Evolutionary conservation across 192 early-diverging fungal species (phyloP), one percentile per base, ranked within the genome.

Genomic region (Backusella mclennaniae): DNA sequence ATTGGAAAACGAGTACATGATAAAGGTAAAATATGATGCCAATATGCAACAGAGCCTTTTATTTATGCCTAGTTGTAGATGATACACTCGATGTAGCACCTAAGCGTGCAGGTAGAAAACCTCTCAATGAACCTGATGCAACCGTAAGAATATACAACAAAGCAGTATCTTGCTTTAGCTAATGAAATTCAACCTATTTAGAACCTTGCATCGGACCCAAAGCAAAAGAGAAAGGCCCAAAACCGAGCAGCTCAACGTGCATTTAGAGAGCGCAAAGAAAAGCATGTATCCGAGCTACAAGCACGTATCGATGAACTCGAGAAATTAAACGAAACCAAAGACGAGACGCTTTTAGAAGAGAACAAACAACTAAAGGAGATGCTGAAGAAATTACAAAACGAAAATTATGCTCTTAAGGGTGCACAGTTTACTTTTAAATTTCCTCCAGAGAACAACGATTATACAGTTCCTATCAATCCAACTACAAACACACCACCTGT

Each of bases 201-300:
- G 68, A 38, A 69, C 3, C 14, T 23, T 69, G 12, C 68, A 69
- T 38, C 14, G 17, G 81, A 83, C 56, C 77, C 77, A 23, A 83
- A 83, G 46, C 77, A 76, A 69, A 83, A 83, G n/a, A 69, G 81
- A n/a, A 83, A 83, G 52, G 81, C 81, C 0, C 81, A 83, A 35
- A 83, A 83, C 41, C 53, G 81, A 69, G 74, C 74, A 7, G 81
- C 81, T 36, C 81, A 83, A 35, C 74, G 81, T 15, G 79, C 79
- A 19, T 80, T 80, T 36, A 69, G 95, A 52, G 94, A 96, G 71
- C 91, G 95, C 66, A 94, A 93, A 77, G 91, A 95, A 74, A 86
- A 89, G 73, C 93, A 95, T 76, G 89, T 95, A 17, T 87, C 91
- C 77, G 87, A 90, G 12, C 86, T 96, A 11, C 94, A 95, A 82